Evolutionary conservation across 2,329 filamentous ascomycete species (phyloP).

Genomic region (Cadophora malorum): DNA sequence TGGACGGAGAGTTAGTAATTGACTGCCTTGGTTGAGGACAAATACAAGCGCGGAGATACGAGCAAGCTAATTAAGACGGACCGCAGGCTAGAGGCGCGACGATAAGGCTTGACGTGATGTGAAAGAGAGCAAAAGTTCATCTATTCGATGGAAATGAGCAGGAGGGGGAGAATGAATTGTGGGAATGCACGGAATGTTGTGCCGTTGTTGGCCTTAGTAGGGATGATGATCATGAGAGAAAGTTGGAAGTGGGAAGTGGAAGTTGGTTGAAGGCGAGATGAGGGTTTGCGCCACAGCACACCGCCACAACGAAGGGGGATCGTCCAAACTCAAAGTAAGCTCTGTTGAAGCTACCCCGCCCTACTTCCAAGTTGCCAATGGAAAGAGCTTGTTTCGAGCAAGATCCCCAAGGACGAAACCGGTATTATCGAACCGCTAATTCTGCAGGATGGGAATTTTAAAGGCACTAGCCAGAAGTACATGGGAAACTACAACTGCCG

Average conservation of each 20-base stretch:
- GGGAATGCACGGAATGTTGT: background rate
- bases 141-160: background rate
- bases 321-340: background rate
- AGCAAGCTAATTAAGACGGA: slow-evolving; percentile 10
- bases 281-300: slow-evolving; percentile 5
- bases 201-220: background rate
- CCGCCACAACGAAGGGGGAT: slow-evolving; percentile 5
- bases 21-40: slow-evolving; percentile 4
- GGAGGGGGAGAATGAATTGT: background rate
- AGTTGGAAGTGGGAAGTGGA: background rate
- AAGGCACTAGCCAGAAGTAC: too few relatives aligned
- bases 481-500: too few relatives aligned
- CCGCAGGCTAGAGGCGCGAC: slow-evolving; percentile 3
- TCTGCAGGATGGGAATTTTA: too few relatives aligned
- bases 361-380: background rate
- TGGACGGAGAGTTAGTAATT: background rate
- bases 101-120: slow-evolving; percentile 13
- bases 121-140: background rate
- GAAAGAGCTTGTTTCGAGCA: background rate
- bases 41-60: slow-evolving; percentile 16
- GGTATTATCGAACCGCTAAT: background rate
- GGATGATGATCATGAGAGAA: background rate
- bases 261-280: background rate
- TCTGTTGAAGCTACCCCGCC: background rate
- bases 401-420: background rate